Evolutionary conservation across 208 protist species (phyloP).

Genomic region (Crithidia sp.): DNA sequence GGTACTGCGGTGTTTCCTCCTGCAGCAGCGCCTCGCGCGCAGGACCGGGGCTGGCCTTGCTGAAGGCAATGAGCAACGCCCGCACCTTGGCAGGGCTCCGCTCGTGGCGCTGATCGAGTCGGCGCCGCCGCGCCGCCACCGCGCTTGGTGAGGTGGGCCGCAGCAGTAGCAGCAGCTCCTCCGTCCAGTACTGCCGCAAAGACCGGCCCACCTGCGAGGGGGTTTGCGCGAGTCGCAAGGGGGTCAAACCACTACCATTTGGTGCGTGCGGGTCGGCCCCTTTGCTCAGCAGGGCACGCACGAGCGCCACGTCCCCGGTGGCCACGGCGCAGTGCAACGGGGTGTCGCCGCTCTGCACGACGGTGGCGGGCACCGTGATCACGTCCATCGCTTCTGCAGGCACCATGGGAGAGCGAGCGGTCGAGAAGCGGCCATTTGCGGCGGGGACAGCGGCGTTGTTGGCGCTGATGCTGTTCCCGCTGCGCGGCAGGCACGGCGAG

Average conservation of each 20-base stretch:
- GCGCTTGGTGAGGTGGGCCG: conserved; percentile 11
- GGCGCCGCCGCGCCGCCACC: conserved; percentile 13
- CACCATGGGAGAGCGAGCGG: no score
- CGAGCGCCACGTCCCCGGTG: conserved; percentile 51
- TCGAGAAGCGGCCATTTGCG: neutral
- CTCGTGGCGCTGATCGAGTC: neutral
- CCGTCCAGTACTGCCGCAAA: conserved; percentile 29
- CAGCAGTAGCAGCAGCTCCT: conserved; percentile 22
- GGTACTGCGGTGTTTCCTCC: conserved; percentile 16
- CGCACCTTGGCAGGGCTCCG: conserved; percentile 26
- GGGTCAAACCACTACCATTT: conserved; percentile 13
- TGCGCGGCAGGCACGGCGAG: neutral
- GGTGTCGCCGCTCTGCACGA: conserved; percentile 25
- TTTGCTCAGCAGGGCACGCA: conserved; percentile 61
- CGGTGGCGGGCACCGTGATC: no score
- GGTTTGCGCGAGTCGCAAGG: conserved; percentile 25
- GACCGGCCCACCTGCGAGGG: conserved; percentile 5
- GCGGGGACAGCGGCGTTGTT: neutral
- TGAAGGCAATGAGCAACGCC: conserved; percentile 34
- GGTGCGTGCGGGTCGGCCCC: conserved; percentile 47
- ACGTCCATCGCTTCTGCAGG: conserved; percentile 2
- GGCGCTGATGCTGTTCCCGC: neutral
- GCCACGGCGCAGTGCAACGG: conserved; percentile 73
- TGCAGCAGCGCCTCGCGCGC: conserved; percentile 35
- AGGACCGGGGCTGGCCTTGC: conserved; percentile 22